Conservation (phyloP, 2,329 filamentous ascomycete species). For the Talaromyces verruculosus region DNA sequence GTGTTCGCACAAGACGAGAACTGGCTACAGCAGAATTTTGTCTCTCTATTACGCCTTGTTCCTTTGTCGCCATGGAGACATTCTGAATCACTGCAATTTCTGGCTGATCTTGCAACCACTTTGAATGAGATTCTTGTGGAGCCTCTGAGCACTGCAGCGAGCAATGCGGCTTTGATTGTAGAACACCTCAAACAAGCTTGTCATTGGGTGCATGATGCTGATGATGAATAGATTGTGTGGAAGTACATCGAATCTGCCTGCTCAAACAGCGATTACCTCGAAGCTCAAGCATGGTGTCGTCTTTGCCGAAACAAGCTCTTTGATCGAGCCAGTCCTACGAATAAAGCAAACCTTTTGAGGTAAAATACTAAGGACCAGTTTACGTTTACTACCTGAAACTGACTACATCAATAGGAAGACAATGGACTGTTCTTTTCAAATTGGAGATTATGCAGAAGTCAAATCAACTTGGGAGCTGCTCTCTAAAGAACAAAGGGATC, state of each 20-base stretch:
- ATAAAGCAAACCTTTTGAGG: slow-evolving; percentile 69
- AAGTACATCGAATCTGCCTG: slow-evolving; percentile 67
- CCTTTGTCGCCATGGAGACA: slow-evolving; percentile 47
- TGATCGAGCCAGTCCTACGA: slow-evolving; percentile 62
- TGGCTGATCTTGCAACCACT: slow-evolving; percentile 22
- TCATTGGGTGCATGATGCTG: too few relatives aligned
- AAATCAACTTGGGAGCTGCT: slow-evolving; percentile 62
- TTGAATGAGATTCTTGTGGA: slow-evolving; percentile 49
- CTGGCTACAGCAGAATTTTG: slow-evolving; percentile 68
- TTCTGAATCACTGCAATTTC: slow-evolving; percentile 36
- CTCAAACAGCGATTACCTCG: slow-evolving; percentile 52
- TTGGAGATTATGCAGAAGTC: slow-evolving; percentile 50
- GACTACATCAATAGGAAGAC: slow-evolving; percentile 59
- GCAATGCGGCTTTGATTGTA: slow-evolving; percentile 55
- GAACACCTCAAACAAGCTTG: too few relatives aligned
- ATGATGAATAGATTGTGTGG: slow-evolving; percentile 84
- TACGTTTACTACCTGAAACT: not conserved
- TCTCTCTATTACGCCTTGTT: slow-evolving; percentile 67
- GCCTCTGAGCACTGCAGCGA: slow-evolving; percentile 59
- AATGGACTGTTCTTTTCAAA: slow-evolving; percentile 66
- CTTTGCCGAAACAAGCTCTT: slow-evolving; percentile 69
- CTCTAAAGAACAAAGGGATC: slow-evolving; percentile 57
- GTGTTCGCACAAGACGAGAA: slow-evolving; percentile 49
- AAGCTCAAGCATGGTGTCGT: slow-evolving; percentile 69
- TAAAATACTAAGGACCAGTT: slow-evolving; percentile 29